These are phyloP conservation scores for Dothidotthia symphoricarpi DNA, from an alignment of 2,329 filamentous ascomycete genomes.

Conservation along the genomic window DNA sequence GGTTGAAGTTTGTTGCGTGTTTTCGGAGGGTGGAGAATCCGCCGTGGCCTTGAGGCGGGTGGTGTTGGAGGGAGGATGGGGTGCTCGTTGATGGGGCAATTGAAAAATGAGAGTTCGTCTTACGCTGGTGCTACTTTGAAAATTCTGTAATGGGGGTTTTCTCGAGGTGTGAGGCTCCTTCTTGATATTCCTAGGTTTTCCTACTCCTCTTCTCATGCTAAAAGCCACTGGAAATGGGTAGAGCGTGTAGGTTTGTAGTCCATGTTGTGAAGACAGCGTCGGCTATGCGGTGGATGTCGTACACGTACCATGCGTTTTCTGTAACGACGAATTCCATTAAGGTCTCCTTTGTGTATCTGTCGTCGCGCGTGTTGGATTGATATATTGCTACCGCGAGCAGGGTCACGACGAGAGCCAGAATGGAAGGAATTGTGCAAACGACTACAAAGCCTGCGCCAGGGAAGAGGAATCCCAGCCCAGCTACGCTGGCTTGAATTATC, in stretches of 20 bases:
- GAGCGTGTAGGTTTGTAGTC: slow-evolving; percentile 10
- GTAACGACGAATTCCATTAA: slow-evolving; percentile 15
- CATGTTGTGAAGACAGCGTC: slow-evolving; percentile 14
- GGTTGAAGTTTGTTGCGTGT: slow-evolving; percentile 85
- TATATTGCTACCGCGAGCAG: slow-evolving; percentile 12
- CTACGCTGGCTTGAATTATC: slow-evolving; percentile 5
- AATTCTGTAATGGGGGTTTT: too few relatives aligned
- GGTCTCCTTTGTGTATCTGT: slow-evolving; percentile 9
- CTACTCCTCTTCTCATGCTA: too few relatives aligned
- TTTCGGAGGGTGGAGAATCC: slow-evolving; percentile 81
- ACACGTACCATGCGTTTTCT: slow-evolving; percentile 10
- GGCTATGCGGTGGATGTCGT: slow-evolving; percentile 12
- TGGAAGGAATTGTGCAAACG: slow-evolving; percentile 9
- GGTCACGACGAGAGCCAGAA: slow-evolving; percentile 9
- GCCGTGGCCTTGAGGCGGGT: slow-evolving; percentile 67
- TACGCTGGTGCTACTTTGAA: too few relatives aligned
- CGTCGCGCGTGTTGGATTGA: slow-evolving; percentile 11
- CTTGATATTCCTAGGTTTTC: too few relatives aligned
- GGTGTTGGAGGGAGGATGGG: too few relatives aligned
- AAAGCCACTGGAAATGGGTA: too few relatives aligned
- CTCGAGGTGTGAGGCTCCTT: too few relatives aligned
- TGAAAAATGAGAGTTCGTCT: too few relatives aligned
- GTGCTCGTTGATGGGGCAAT: too few relatives aligned
- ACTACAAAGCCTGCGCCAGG: slow-evolving; percentile 16
- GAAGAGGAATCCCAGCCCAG: slow-evolving; percentile 12